Evolutionary conservation across 306 rosid species (phyloP).

Genomic region (Cucurbita moschata): DNA sequence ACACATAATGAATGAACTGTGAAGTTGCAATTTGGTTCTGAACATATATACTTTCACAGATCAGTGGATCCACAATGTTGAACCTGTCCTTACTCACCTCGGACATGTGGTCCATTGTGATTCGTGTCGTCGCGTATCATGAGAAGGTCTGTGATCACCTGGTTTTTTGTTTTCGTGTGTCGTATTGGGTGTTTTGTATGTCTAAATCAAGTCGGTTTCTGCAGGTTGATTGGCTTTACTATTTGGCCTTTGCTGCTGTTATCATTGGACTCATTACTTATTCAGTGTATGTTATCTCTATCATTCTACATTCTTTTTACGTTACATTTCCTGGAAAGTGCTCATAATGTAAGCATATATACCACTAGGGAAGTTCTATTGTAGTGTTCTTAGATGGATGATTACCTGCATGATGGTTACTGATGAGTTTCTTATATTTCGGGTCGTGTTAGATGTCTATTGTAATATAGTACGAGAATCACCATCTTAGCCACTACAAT

Average conservation of each 20-base stretch:
- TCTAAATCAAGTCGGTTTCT: conserved; percentile 1
- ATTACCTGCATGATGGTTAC: not conserved
- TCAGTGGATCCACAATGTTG: conserved; percentile 78
- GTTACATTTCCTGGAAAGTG: not conserved
- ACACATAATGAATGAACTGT: too few relatives aligned
- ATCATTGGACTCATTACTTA: conserved; percentile 58
- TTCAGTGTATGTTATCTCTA: conserved; percentile 48
- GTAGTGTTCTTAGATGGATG: not conserved
- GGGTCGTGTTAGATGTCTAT: not conserved
- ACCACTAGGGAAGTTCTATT: not conserved
- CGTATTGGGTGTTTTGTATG: conserved; percentile 1
- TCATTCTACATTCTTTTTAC: not conserved
- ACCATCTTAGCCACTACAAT: not conserved
- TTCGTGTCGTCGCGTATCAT: conserved; percentile 74
- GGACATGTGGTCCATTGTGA: conserved; percentile 93
- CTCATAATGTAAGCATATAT: not conserved
- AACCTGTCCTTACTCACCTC: conserved; percentile 89
- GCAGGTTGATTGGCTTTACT: conserved; percentile 98
- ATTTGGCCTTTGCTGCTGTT: conserved; percentile 67
- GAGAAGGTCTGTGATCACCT: conserved; percentile 46
- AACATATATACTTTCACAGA: conserved; percentile 25
- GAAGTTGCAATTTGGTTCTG: not conserved
- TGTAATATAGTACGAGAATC: not conserved
- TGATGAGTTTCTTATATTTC: not conserved
- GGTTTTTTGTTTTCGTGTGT: not conserved